Base-by-base conservation (phyloP, 345 rosid genomes). In the Hevea brasiliensis region DNA sequence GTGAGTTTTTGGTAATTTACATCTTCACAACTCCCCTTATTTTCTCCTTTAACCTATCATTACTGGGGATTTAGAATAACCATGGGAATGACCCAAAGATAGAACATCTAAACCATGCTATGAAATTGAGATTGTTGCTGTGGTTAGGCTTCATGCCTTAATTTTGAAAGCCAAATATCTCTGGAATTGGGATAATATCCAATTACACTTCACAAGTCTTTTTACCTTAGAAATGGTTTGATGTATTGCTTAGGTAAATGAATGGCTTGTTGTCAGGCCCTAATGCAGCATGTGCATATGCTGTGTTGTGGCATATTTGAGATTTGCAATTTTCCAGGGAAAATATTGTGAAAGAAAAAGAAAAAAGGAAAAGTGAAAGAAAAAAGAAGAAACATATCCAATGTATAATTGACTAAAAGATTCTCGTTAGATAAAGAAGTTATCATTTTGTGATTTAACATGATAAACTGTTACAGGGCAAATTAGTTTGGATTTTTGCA, bases 141-240 rank as follows among this genome's bases (percentile, higher is more conserved):
- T 26, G 9, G 21, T 64, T 68, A 27, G 35, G 60, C 17, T 54
- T 51, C 27, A 35, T n/a, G 21, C 72, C 61, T 68, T 68, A 58
- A 35, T 24, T 47, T 21, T 68, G 3, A 35, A 65, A 68, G 48
- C 45, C 42, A 68, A 68, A n/a, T 21, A 32, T 40, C 59, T 67
- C 24, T 14, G 8, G 23, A 53, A n/a, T 32, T 20, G 60, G 41
- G 60, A 51, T 2, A 51, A 67, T 50, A 27, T 21, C 40, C 13
- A 8, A 67, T 42, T 67, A 57, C 13, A 23, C n/a, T 26, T 57
- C 21, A 14, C 7, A 57, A 2, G 37, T 57, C 61, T 15, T 57
- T 8, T 23, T 26, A 57, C 63, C 63, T 26, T 59, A 54, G 61
- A 32, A 41, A 13, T 64, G 47, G 66, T 26, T 58, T 56, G 7